Evolutionary conservation across 2,329 filamentous ascomycete species (phyloP).

Genomic region (Whalleya microplaca): DNA sequence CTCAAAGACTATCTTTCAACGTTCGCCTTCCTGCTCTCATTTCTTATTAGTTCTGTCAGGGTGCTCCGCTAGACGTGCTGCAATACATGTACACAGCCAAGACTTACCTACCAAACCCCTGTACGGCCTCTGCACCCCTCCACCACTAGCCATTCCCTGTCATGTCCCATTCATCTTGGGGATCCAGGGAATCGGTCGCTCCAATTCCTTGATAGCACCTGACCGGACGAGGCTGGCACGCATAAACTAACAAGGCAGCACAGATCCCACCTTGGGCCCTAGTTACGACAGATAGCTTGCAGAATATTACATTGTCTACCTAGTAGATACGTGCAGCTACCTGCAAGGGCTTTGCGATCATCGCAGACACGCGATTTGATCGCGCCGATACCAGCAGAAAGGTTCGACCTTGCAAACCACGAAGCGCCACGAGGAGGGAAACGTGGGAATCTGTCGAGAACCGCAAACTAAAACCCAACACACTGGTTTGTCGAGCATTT

Average conservation of each 20-base stretch:
- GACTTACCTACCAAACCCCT: constrained; percentile 20
- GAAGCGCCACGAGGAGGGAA: constrained; percentile 32
- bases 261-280: constrained; percentile 24
- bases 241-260: constrained; percentile 32
- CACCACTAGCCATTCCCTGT: constrained; percentile 27
- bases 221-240: constrained; percentile 28
- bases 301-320: constrained; percentile 25
- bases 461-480: constrained; percentile 14
- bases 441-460: constrained; percentile 24
- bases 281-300: constrained; percentile 27
- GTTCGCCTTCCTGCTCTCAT: not conserved
- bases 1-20: not conserved
- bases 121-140: constrained; percentile 20
- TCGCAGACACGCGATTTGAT: constrained; percentile 21
- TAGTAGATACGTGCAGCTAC: constrained; percentile 22
- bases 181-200: constrained; percentile 26
- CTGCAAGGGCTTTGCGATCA: constrained; percentile 26
- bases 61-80: constrained; percentile 2
- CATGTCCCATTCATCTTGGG: constrained; percentile 20
- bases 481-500: constrained; percentile 11
- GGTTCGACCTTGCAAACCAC: constrained; percentile 29
- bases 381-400: constrained; percentile 25
- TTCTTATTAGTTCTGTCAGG: constrained; percentile 7
- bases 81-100: constrained; percentile 8
- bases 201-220: constrained; percentile 24